A percentile compares a stretch with the other conserved stretches of the same genome.
Evolutionary conservation across 2,329 filamentous ascomycete species (phyloP).

Genomic region (Aspergillus glaucus): DNA sequence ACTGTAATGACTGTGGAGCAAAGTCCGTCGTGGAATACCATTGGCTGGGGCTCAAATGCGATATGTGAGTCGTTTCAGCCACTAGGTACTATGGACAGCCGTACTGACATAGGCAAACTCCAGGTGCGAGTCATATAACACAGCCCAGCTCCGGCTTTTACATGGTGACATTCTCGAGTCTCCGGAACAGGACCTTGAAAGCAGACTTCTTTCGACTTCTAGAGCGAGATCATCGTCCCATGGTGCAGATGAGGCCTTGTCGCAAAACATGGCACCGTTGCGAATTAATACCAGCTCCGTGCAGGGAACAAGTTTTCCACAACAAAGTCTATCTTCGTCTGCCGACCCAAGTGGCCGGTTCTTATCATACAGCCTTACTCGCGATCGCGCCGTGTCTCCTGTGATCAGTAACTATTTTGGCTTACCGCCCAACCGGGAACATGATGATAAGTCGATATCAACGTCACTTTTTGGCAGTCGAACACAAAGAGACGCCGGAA

Average conservation of each 20-base stretch:
- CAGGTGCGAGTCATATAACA: slow-evolving; percentile 44
- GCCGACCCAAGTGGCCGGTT: slow-evolving; percentile 18
- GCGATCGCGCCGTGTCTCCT: slow-evolving; percentile 36
- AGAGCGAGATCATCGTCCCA: slow-evolving; percentile 24
- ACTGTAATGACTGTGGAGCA: slow-evolving; percentile 91
- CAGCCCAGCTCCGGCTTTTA: slow-evolving; percentile 36
- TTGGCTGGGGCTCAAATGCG: slow-evolving; percentile 90
- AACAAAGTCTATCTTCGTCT: slow-evolving; percentile 14
- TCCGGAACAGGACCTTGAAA: slow-evolving; percentile 19
- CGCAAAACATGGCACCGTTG: slow-evolving; percentile 17
- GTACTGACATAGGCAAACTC: slow-evolving; percentile 6
- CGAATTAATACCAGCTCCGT: slow-evolving; percentile 24
- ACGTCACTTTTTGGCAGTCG: slow-evolving; percentile 22
- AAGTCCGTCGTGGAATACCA: slow-evolving; percentile 84
- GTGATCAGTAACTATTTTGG: slow-evolving; percentile 43
- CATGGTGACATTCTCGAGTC: slow-evolving; percentile 23
- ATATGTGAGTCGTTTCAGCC: slow-evolving; percentile 35
- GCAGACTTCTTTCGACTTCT: slow-evolving; percentile 10
- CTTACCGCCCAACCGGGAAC: slow-evolving; percentile 29
- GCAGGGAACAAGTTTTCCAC: slow-evolving; percentile 14
- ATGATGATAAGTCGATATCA: slow-evolving; percentile 22
- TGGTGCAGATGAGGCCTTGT: slow-evolving; percentile 16
- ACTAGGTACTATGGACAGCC: neutral
- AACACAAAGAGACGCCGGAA: slow-evolving; percentile 16
- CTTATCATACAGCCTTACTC: slow-evolving; percentile 31